Conservation (phyloP, 108 stramenopile species). For the Aurantiochytrium sp. region DNA sequence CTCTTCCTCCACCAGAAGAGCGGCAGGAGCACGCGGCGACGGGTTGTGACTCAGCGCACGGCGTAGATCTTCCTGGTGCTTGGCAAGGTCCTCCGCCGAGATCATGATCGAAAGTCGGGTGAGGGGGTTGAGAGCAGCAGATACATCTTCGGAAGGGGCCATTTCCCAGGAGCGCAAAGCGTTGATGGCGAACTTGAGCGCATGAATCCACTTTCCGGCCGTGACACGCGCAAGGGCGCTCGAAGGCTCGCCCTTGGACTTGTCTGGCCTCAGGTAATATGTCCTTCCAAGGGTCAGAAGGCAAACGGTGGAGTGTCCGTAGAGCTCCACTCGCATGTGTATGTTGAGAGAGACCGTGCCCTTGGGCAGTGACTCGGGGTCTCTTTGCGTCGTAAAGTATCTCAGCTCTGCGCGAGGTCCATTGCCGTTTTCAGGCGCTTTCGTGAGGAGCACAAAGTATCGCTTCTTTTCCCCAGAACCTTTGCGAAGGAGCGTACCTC, state of each 20-base stretch:
- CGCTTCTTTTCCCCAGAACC: not conserved
- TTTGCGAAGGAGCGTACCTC: not conserved
- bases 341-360: not conserved
- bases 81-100: not conserved
- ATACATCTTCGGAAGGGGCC: not conserved
- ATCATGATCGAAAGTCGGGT: not conserved
- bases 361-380: not conserved
- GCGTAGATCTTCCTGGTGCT: not conserved
- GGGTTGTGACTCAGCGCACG: not conserved
- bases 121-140: not conserved
- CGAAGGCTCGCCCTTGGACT: not conserved
- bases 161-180: not conserved
- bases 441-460: not conserved
- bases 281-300: not conserved
- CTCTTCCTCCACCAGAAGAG: no score
- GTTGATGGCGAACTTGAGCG: not conserved
- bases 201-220: slow-evolving; percentile 10
- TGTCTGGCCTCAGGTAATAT: not conserved
- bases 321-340: not conserved
- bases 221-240: not conserved
- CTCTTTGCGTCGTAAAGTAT: not conserved
- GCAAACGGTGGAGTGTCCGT: not conserved
- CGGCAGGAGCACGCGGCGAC: no score
- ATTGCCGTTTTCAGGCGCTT: not conserved
- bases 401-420: not conserved